Evolutionary conservation across 352 stramenopile genomes (phyloP), one percentile per base, ranked within the genome.

Genomic region (Blastocystis hominis): DNA sequence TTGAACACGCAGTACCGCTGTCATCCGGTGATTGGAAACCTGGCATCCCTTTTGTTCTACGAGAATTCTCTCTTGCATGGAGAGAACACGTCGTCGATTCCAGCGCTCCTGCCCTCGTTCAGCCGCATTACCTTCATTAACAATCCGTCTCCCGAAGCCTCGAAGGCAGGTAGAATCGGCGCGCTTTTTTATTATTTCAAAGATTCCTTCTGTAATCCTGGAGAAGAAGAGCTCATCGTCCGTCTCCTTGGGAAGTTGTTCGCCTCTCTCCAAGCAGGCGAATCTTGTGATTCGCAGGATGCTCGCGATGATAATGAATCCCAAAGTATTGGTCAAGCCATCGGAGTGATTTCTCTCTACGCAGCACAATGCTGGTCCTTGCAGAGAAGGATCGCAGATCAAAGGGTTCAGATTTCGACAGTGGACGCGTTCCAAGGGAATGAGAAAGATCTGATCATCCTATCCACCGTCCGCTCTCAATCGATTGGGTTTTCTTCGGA

Each of bases 391-490:
- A 36, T 80, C n/a, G 20, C 7, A 9, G 54, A 80, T 10, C 30
- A 42, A 3, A 34, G n/a, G 0, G 20, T 80, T 13, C 70, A 88
- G 46, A 59, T 98, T 7, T 97, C 97, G 78, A 98, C 95, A 2
- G 95, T 98, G 3, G 96, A 98, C 91, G 95, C 94, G 0, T 99
- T 98, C 89, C 97, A 99, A 91, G 97, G 97, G 0, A 92, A 96
- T 66, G 96, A 99, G 91, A 98, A 98, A 84, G 96, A 99, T 89
- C 90, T 99, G 13, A 98, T 99, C 86, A 94, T 99, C 53, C 97
- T 99, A 89, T 98, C 95, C 3, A 95, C 95, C 47, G 96, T 98
- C 3, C 70, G 91, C 34, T 90, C 91, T 4, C 90, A 93, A 30
- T 91, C 92, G n/a, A 95, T 96, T 80, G 93, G 93, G 68, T 96